Base-by-base conservation (phyloP, 2,329 filamentous ascomycete species). In the Paracorniculantispora psalliotae region DNA sequence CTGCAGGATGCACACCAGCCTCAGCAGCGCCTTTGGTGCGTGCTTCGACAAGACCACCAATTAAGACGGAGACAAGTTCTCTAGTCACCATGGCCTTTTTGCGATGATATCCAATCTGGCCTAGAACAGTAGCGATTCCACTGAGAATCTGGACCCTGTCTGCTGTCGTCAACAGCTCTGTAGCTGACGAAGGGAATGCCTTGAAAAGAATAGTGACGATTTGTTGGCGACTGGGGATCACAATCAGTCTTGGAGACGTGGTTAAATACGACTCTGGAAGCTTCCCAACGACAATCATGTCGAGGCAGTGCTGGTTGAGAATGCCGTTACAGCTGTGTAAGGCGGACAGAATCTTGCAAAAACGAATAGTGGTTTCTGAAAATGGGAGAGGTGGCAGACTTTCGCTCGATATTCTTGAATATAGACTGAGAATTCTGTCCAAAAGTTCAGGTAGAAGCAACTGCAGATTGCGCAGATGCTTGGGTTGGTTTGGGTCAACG, bases 1-100 rank as follows among this genome's bases (percentile, higher is more conserved):
- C 91, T 19, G 93, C 93, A 43, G 94, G 94, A 73, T 97, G 93
- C 37, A 99, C 91, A 3, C 93, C 94, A 67, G 94, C 90, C 69
- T 97, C 94, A n/a, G 94, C 92, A 43, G 94, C 94, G 33, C 93
- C 93, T 50, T 93, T 83, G 49, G 96, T 97, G 41, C 94, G 84
- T 17, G 94, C 94, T 72, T 97, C 91, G 4, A 96, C 88, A 9
- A 99, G 80, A 2, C 90, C 92, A 35, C 87, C 88, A 55, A 96
- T 90, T 43, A 97, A 79, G 17, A 92, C 86, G 3, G 87, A 88
- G 9, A 99, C 82, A 52, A 97, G 81, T 68, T 97, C 92, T 65
- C 90, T 87, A 66, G 96, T 82, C 0, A 97, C 85, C 75, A 97
- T 89, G 4, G 90, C 92, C 72, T 96, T 96, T 75, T 97, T 97